Evolutionary conservation across 179 eudicot genomes (phyloP).

Genomic region (Corrigiola litoralis): DNA sequence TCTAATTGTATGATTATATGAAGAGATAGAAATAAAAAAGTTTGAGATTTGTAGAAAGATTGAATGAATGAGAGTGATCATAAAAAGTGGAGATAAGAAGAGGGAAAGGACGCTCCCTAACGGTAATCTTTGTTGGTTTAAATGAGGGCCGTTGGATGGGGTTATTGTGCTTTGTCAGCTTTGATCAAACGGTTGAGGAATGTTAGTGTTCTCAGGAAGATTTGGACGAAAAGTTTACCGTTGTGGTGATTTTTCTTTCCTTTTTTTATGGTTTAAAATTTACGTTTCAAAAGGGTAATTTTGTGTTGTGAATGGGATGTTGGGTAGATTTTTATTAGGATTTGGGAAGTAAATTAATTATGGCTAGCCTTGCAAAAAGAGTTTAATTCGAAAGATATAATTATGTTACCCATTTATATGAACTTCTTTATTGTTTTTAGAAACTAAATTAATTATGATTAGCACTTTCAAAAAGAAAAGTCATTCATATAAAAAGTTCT

Average conservation of each 20-base stretch:
- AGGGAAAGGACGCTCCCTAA: constrained; percentile 13
- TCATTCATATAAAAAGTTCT: too few relatives aligned
- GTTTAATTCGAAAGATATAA: too few relatives aligned
- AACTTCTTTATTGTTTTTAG: too few relatives aligned
- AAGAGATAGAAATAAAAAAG: not conserved
- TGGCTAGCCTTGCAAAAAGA: too few relatives aligned
- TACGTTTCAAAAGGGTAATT: constrained; percentile 1
- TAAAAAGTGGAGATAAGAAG: not conserved
- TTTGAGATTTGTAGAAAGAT: not conserved
- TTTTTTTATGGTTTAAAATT: not conserved
- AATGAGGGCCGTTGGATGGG: constrained; percentile 23
- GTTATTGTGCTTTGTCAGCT: too few relatives aligned
- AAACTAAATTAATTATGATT: too few relatives aligned
- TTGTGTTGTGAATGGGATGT: not conserved
- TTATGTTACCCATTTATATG: too few relatives aligned
- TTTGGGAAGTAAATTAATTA: not conserved
- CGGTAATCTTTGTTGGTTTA: constrained; percentile 20
- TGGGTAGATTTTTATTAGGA: not conserved
- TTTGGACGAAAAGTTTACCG: constrained; percentile 22
- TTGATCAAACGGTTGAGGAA: constrained; percentile 14
- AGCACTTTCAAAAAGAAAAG: too few relatives aligned
- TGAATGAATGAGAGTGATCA: not conserved
- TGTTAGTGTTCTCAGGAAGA: not conserved
- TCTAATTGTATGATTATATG: too few relatives aligned
- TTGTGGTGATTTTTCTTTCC: not conserved